These are phyloP conservation scores for Seiridium cupressi DNA, from an alignment of 2,329 filamentous ascomycete species.

Conservation along the genomic window DNA sequence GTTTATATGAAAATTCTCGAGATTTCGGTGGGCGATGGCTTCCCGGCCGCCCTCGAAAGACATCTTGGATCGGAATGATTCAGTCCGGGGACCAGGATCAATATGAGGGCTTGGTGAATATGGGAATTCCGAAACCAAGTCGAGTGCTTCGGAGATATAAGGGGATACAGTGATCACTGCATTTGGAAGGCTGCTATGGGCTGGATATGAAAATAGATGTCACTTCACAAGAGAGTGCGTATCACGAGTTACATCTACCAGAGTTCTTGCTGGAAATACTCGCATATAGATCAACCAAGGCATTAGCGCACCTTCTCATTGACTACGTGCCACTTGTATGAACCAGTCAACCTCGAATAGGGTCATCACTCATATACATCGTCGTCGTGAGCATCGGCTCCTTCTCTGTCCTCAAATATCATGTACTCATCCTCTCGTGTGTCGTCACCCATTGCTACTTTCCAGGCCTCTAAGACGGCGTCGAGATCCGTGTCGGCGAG, in stretches of 20 bases:
- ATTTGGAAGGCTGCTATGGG: not conserved
- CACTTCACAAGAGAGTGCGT: too few relatives aligned
- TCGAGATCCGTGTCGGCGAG: conserved; percentile 72
- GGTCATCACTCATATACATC: conserved; percentile 44
- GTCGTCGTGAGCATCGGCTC: conserved; percentile 56
- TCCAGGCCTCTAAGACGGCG: conserved; percentile 70
- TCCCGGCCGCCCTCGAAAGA: too few relatives aligned
- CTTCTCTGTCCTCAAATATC: conserved; percentile 74
- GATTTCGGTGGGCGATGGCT: too few relatives aligned
- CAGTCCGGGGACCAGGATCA: too few relatives aligned
- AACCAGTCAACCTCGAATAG: not conserved
- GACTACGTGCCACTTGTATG: not conserved
- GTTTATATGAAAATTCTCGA: too few relatives aligned
- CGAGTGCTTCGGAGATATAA: too few relatives aligned
- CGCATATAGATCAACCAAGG: not conserved
- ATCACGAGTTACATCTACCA: too few relatives aligned
- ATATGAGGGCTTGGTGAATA: too few relatives aligned
- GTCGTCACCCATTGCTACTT: conserved; percentile 53
- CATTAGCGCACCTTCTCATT: not conserved
- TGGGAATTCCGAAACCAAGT: too few relatives aligned
- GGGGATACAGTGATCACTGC: too few relatives aligned
- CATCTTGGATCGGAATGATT: too few relatives aligned
- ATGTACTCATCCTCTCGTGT: conserved; percentile 62
- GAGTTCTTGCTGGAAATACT: not conserved
- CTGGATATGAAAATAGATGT: too few relatives aligned